Percentiles rank a stretch among this genome's conserved stretches.
These are phyloP conservation scores for Calonectria henricotiae DNA, from an alignment of 2,329 filamentous ascomycete genomes.

Conservation along the genomic window DNA sequence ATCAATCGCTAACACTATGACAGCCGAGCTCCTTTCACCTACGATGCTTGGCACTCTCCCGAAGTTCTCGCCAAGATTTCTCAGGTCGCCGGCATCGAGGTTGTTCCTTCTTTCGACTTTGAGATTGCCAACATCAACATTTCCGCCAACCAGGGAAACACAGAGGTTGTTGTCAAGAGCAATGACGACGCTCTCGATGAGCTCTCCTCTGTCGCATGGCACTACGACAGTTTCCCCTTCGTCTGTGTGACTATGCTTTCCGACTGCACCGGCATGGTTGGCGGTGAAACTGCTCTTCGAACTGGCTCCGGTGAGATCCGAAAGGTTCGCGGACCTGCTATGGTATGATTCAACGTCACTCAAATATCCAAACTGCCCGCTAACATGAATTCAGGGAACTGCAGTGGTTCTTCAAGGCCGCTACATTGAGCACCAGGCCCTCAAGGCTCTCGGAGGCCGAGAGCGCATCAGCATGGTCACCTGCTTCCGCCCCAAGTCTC, in stretches of 20 bases:
- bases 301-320: conserved; percentile 68
- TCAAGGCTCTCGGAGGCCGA: conserved; percentile 71
- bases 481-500: conserved; percentile 73
- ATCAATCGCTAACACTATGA: neutral
- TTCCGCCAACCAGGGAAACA: conserved; percentile 68
- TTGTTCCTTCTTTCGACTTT: conserved; percentile 69
- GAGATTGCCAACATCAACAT: conserved; percentile 70
- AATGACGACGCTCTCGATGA: conserved; percentile 57
- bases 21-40: conserved; percentile 74
- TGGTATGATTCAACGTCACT: conserved; percentile 64
- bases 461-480: conserved; percentile 79
- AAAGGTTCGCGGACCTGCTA: conserved; percentile 73
- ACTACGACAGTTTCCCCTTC: conserved; percentile 77
- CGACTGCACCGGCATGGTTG: conserved; percentile 76
- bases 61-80: conserved; percentile 67
- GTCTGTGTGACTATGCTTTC: conserved; percentile 79
- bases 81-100: conserved; percentile 69
- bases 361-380: conserved; percentile 55
- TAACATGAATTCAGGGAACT: conserved; percentile 62
- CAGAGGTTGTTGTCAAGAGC: conserved; percentile 55
- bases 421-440: conserved; percentile 77
- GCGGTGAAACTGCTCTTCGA: conserved; percentile 74
- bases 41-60: conserved; percentile 65
- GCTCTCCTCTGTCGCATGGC: conserved; percentile 74
- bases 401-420: conserved; percentile 77